Percentiles rank a stretch among this genome's conserved stretches.
Conservation (phyloP, 495 filamentous ascomycete species). For the Podospora pseudocomata region DNA sequence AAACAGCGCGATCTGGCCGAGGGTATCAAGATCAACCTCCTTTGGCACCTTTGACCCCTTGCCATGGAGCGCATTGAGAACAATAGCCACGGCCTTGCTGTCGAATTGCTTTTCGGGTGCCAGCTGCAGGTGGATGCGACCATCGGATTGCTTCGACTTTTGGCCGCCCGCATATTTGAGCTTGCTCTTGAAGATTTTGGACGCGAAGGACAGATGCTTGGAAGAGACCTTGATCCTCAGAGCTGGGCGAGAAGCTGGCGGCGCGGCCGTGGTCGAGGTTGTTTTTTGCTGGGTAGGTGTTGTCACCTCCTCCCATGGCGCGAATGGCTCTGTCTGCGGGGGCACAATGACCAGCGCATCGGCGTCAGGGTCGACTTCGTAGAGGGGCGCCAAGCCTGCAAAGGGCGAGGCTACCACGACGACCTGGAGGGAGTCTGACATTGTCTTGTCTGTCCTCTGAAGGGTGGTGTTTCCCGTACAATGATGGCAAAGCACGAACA, state of each 20-base stretch:
- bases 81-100: conserved; percentile 41
- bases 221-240: conserved; percentile 48
- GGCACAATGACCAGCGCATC: conserved; percentile 32
- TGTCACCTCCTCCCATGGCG: conserved; percentile 16
- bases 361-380: conserved; percentile 34
- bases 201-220: conserved; percentile 48
- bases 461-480: neutral
- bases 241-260: conserved; percentile 13
- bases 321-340: conserved; percentile 10
- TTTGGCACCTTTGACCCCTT: conserved; percentile 41
- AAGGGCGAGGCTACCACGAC: conserved; percentile 28
- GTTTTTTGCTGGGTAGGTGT: neutral
- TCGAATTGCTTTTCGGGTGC: conserved; percentile 32
- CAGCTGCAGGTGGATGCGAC: conserved; percentile 42
- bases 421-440: conserved; percentile 22
- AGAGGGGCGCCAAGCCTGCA: conserved; percentile 27
- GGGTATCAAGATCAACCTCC: conserved; percentile 39
- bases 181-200: conserved; percentile 42
- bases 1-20: conserved; percentile 49
- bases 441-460: neutral
- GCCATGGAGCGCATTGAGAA: conserved; percentile 52
- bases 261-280: conserved; percentile 4
- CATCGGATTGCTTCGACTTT: conserved; percentile 31
- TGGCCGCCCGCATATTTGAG: conserved; percentile 26
- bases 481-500: neutral